A percentile compares a stretch with the other conserved stretches of the same genome.
These are phyloP conservation scores for Apophysomyces trapeziformis DNA, from an alignment of 371 early-diverging fungal species.

Conservation along the genomic window DNA sequence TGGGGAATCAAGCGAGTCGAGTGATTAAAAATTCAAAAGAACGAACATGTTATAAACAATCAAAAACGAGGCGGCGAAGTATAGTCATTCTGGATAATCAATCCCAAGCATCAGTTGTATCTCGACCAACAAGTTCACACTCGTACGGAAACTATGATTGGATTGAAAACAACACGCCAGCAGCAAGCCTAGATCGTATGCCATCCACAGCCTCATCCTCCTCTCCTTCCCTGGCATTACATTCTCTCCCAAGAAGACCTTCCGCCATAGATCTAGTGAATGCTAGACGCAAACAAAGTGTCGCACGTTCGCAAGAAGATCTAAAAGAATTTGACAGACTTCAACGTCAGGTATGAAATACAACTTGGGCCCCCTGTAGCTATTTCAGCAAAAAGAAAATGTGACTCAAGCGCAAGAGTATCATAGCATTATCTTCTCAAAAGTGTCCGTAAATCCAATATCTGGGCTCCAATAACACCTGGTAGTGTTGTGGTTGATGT, in stretches of 20 bases:
- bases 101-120: background rate
- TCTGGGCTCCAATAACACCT: slow-evolving; percentile 26
- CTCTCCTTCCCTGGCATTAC: slow-evolving; percentile 4
- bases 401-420: no score
- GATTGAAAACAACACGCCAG: background rate
- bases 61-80: slow-evolving; percentile 3
- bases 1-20: slow-evolving; percentile 5
- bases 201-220: slow-evolving; percentile 2
- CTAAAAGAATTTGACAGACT: slow-evolving; percentile 21
- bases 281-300: slow-evolving; percentile 3
- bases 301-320: slow-evolving; percentile 3
- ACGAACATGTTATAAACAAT: background rate
- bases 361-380: background rate
- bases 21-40: background rate
- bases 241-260: background rate
- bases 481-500: slow-evolving; percentile 49
- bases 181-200: background rate
- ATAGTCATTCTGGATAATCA: background rate
- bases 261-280: background rate
- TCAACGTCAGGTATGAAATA: slow-evolving; percentile 22
- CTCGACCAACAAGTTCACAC: slow-evolving; percentile 8
- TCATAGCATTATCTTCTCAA: slow-evolving; percentile 52
- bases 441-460: slow-evolving; percentile 47
- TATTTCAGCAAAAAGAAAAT: background rate
- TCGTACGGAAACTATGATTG: slow-evolving; percentile 5